A percentile compares a stretch with the other conserved stretches of the same genome.
Evolutionary conservation across 2,329 filamentous ascomycete genomes (phyloP).

Genomic region (Penicillium italicum): DNA sequence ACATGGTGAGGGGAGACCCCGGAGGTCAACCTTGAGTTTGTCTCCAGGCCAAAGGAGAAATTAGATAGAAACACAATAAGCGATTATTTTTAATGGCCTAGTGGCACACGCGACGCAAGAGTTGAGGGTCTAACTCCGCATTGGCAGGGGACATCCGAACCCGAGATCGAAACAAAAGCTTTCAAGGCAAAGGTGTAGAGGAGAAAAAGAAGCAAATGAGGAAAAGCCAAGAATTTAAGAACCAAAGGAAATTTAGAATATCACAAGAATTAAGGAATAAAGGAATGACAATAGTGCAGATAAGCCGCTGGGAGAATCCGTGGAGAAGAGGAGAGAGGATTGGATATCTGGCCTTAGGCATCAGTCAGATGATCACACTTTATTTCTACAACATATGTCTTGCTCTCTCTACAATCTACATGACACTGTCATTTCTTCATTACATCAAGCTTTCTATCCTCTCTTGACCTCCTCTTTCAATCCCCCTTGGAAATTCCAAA

Average conservation of each 20-base stretch:
- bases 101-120: neutral
- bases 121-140: neutral
- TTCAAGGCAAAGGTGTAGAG: neutral
- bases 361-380: constrained; percentile 3
- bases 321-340: neutral
- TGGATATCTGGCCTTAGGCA: constrained; percentile 1
- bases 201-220: constrained; percentile 1
- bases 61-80: neutral
- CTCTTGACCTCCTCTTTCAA: neutral
- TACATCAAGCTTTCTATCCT: neutral
- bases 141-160: constrained; percentile 1
- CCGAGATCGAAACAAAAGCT: neutral
- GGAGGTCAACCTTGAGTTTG: neutral
- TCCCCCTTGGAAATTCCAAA: neutral
- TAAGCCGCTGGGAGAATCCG: neutral
- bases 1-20: constrained; percentile 43
- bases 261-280: neutral
- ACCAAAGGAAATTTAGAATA: neutral
- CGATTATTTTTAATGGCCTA: neutral
- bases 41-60: neutral
- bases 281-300: constrained; percentile 2
- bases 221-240: neutral
- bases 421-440: neutral
- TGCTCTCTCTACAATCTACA: neutral
- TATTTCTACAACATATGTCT: neutral